Evolutionary conservation across 2,329 filamentous ascomycete genomes (phyloP).

Genomic region (Trichoderma semiorbis): DNA sequence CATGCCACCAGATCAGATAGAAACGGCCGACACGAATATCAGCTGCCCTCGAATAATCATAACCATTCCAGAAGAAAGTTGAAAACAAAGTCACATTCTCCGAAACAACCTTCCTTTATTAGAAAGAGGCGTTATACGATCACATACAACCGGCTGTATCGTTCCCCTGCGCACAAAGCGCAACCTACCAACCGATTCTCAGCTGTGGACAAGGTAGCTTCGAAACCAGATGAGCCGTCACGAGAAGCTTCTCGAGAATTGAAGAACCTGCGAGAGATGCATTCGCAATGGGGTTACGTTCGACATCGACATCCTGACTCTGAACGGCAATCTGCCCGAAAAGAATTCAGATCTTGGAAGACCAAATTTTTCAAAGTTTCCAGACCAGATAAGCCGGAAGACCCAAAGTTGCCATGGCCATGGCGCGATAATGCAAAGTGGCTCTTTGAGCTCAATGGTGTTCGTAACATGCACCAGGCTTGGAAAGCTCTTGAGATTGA

Average conservation of each 20-base stretch:
- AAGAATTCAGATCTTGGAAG: conserved; percentile 32
- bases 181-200: neutral
- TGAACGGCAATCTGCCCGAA: conserved; percentile 24
- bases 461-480: conserved; percentile 31
- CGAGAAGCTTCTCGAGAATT: neutral
- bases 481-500: conserved; percentile 32
- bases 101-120: neutral
- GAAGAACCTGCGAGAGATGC: conserved; percentile 13
- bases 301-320: conserved; percentile 27
- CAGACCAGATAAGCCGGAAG: neutral
- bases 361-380: conserved; percentile 25
- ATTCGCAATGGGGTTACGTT: conserved; percentile 33
- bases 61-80: neutral
- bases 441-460: conserved; percentile 30
- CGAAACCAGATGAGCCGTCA: neutral
- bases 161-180: neutral
- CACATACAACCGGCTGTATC: conserved; percentile 11
- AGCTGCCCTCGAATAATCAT: neutral
- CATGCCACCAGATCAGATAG: neutral
- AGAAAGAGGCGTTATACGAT: conserved; percentile 8
- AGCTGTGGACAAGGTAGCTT: neutral
- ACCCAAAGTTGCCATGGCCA: conserved; percentile 23
- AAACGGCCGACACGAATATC: neutral
- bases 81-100: neutral
- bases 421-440: conserved; percentile 29